Percentiles rank a stretch among this genome's conserved stretches.
These are phyloP conservation scores for Aspergillus tubingensis DNA, from an alignment of 2,329 filamentous ascomycete genomes.

Conservation along the genomic window DNA sequence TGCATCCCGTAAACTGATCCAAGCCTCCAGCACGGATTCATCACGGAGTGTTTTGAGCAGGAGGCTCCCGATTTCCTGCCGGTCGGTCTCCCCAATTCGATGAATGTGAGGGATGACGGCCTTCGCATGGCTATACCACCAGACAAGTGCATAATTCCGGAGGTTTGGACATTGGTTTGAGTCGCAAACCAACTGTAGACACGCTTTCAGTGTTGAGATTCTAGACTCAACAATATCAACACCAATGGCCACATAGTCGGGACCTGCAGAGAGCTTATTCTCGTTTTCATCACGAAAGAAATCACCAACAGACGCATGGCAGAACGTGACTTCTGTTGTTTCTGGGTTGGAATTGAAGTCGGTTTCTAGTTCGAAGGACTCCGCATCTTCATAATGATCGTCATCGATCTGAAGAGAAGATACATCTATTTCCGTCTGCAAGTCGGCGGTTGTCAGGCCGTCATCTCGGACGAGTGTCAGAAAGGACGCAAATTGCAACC, in stretches of 20 bases:
- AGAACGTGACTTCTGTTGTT: slow-evolving; percentile 23
- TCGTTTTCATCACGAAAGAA: slow-evolving; percentile 21
- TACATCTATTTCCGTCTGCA: background rate
- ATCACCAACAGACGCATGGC: slow-evolving; percentile 28
- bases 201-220: background rate
- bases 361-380: background rate
- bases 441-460: background rate
- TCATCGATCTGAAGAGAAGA: background rate
- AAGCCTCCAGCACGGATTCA: background rate
- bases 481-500: slow-evolving; percentile 1
- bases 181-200: background rate
- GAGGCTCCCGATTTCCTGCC: background rate
- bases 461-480: background rate
- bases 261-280: slow-evolving; percentile 19
- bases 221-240: slow-evolving; percentile 12
- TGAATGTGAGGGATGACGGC: background rate
- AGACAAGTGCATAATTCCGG: background rate
- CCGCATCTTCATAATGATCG: background rate
- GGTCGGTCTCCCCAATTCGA: background rate
- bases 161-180: background rate
- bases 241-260: slow-evolving; percentile 16
- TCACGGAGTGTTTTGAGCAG: background rate
- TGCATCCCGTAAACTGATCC: background rate
- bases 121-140: background rate
- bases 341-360: slow-evolving; percentile 23